Conservation (phyloP, 1,284 basidiomycete species). For the Anthracocystis walkeri region DNA sequence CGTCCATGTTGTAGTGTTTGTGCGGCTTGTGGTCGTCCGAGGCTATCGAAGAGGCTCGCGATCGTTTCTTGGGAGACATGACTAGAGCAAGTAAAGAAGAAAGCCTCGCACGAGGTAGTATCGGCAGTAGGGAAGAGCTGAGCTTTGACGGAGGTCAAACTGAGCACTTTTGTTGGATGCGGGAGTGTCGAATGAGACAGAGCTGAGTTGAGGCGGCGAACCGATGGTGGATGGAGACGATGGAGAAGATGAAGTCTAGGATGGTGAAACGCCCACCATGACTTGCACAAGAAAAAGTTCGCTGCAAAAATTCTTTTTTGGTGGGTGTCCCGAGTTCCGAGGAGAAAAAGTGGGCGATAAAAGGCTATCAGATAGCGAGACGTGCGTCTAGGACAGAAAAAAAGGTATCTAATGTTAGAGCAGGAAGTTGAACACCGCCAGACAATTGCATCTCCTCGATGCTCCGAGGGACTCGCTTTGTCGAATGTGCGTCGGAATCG, state of each 20-base stretch:
- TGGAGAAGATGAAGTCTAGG: no score
- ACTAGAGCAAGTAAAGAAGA: not conserved
- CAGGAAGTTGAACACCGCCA: not conserved
- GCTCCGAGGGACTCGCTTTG: no score
- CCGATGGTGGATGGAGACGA: no score
- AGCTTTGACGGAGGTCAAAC: not conserved
- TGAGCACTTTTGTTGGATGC: no score
- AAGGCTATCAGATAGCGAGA: slow-evolving; percentile 8
- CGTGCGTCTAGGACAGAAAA: not conserved
- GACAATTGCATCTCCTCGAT: no score
- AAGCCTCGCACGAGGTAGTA: no score
- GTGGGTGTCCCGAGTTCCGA: slow-evolving; percentile 2
- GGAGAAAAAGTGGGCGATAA: not conserved
- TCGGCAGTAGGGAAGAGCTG: not conserved
- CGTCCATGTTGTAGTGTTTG: slow-evolving; percentile 9
- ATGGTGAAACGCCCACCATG: not conserved
- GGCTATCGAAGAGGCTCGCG: slow-evolving; percentile 40
- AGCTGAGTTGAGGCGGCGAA: no score
- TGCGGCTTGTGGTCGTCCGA: slow-evolving; percentile 30
- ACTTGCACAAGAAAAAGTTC: slow-evolving; percentile 1
- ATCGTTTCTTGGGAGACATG: slow-evolving; percentile 48
- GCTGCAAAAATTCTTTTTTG: slow-evolving; percentile 5
- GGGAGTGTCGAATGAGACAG: no score
- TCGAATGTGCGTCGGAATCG: no score
- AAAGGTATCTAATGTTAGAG: not conserved